Evolutionary conservation across 2,329 filamentous ascomycete genomes (phyloP).

Genomic region (Furcasterigmium sp.): DNA sequence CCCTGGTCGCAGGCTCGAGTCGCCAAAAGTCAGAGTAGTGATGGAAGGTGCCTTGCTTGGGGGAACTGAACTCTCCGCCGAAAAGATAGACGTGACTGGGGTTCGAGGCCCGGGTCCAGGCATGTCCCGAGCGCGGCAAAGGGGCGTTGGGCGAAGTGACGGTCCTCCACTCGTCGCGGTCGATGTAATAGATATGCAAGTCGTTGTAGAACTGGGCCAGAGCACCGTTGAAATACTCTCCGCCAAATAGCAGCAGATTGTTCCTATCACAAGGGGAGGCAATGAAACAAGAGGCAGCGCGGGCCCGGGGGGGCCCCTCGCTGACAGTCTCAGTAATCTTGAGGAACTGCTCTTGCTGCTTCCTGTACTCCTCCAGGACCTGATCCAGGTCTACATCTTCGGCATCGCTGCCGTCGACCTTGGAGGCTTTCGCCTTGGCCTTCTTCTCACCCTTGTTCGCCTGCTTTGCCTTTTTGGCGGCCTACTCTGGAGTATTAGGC

Average conservation of each 20-base stretch:
- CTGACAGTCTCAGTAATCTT: conserved; percentile 81
- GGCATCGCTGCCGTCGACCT: conserved; percentile 75
- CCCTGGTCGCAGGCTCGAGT: conserved; percentile 74
- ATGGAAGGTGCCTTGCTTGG: conserved; percentile 97
- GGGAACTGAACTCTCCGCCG: conserved; percentile 92
- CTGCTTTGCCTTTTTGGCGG: conserved; percentile 70
- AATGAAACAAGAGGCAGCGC: conserved; percentile 76
- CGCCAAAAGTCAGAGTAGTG: conserved; percentile 99
- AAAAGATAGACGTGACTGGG: conserved; percentile 83
- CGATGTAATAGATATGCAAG: conserved; percentile 67
- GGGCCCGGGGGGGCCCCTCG: conserved; percentile 67
- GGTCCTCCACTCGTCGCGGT: conserved; percentile 83
- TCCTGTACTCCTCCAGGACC: conserved; percentile 88
- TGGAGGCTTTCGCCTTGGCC: conserved; percentile 63
- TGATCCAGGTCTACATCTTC: conserved; percentile 92
- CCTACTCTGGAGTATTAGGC: conserved; percentile 23
- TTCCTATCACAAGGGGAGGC: conserved; percentile 82
- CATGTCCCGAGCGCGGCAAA: conserved; percentile 85
- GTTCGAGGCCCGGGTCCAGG: conserved; percentile 88
- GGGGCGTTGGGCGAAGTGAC: conserved; percentile 90
- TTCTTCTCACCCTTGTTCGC: conserved; percentile 89
- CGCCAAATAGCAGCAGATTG: conserved; percentile 86
- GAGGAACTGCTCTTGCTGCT: conserved; percentile 87
- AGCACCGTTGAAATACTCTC: conserved; percentile 92
- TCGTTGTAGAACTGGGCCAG: conserved; percentile 69